These are phyloP conservation scores for Macadamia tetraphylla DNA, from an alignment of 164 flowering plant genomes.

Conservation along the genomic window DNA sequence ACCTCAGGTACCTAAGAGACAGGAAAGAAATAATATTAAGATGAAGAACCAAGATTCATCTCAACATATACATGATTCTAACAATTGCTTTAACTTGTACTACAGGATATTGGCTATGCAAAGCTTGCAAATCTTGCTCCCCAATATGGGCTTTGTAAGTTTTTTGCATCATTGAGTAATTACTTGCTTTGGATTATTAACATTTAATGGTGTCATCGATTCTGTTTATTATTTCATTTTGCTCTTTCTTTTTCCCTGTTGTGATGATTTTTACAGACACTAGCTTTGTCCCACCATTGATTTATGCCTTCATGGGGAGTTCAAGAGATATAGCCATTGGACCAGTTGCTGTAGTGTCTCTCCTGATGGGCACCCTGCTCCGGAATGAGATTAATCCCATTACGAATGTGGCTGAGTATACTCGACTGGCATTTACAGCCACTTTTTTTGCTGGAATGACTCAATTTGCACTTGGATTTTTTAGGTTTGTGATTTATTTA, in stretches of 20 bases:
- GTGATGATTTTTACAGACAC: constrained; percentile 46
- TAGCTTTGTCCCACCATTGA: constrained; percentile 89
- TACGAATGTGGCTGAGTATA: constrained; percentile 42
- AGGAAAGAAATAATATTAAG: background rate
- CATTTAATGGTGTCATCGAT: too few species aligned
- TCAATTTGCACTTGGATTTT: constrained; percentile 77
- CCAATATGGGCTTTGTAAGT: constrained; percentile 68
- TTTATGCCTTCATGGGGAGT: constrained; percentile 93
- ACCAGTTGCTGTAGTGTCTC: constrained; percentile 94
- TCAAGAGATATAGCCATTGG: constrained; percentile 95
- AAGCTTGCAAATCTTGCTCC: constrained; percentile 63
- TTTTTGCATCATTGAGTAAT: background rate
- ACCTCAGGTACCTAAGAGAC: constrained; percentile 53
- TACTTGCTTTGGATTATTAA: too few species aligned
- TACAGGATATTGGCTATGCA: constrained; percentile 69
- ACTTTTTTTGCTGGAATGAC: constrained; percentile 93
- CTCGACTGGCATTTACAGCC: constrained; percentile 82
- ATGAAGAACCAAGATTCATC: background rate
- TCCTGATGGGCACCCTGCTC: constrained; percentile 74
- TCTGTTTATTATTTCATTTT: background rate
- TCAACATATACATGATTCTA: background rate
- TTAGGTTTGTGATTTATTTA: constrained; percentile 43
- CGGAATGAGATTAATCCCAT: constrained; percentile 57
- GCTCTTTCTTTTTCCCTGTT: too few species aligned
- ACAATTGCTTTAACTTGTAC: background rate